Conservation (phyloP, 208 protist genomes). For the Leptomonas seymouri region DNA sequence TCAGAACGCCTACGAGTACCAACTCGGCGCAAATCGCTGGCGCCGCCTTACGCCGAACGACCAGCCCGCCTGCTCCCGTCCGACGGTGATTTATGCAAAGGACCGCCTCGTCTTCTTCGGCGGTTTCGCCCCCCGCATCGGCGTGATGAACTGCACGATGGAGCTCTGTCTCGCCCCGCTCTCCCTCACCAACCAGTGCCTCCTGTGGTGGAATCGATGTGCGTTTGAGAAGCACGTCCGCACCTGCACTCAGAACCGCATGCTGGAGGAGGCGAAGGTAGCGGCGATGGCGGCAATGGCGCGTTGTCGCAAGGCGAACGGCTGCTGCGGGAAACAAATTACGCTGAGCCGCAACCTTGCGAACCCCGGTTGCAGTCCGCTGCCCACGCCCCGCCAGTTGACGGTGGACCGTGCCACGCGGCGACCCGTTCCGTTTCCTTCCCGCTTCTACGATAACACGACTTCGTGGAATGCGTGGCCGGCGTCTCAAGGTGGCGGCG, state of each 20-base stretch:
- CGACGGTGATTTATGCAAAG: slow-evolving; percentile 40
- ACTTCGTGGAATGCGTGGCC: background rate
- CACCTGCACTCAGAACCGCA: slow-evolving; percentile 20
- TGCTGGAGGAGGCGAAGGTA: slow-evolving; percentile 16
- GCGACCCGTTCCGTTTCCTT: slow-evolving; percentile 14
- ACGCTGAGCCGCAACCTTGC: slow-evolving; percentile 20
- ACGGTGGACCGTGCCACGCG: slow-evolving; percentile 1
- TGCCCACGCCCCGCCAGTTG: slow-evolving; percentile 20
- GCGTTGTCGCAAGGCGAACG: slow-evolving; percentile 5
- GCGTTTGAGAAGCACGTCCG: slow-evolving; percentile 33
- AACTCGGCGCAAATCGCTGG: slow-evolving; percentile 38
- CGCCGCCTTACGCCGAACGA: slow-evolving; percentile 20
- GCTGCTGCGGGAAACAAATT: slow-evolving; percentile 22
- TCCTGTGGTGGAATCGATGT: slow-evolving; percentile 35
- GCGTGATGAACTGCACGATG: slow-evolving; percentile 35
- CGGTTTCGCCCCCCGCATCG: slow-evolving; percentile 28
- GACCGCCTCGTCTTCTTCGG: slow-evolving; percentile 56
- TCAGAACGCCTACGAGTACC: slow-evolving; percentile 39
- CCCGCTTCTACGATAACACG: slow-evolving; percentile 7
- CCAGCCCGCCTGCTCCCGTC: slow-evolving; percentile 49
- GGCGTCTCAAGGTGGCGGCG: background rate
- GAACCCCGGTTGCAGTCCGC: slow-evolving; percentile 18
- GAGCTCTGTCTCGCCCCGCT: slow-evolving; percentile 38
- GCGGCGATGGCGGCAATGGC: slow-evolving; percentile 11
- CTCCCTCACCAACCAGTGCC: slow-evolving; percentile 28